A percentile compares a stretch with the other conserved stretches of the same genome.
Evolutionary conservation across 2,329 filamentous ascomycete genomes (phyloP).

Genomic region (Xylariaceae sp.): DNA sequence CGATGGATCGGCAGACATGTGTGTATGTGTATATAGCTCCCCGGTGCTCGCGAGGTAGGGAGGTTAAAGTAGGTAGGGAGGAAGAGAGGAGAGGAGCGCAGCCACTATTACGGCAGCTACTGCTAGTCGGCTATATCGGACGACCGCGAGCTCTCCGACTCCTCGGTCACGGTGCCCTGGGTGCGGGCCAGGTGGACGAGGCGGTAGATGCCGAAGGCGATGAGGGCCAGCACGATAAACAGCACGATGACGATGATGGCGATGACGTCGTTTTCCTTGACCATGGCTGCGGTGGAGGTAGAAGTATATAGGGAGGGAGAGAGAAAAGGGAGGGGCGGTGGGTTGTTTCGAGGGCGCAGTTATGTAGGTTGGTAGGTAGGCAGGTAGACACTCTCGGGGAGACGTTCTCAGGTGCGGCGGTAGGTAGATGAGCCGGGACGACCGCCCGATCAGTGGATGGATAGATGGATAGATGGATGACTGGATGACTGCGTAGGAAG

Average conservation of each 20-base stretch:
- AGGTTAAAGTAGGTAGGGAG: neutral
- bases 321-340: conserved; percentile 1
- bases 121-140: conserved; percentile 6
- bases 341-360: no score
- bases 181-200: conserved; percentile 56
- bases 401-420: no score
- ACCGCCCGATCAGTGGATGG: neutral
- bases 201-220: conserved; percentile 66
- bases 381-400: no score
- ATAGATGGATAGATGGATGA: conserved; percentile 3
- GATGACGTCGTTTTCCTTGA: conserved; percentile 68
- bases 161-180: conserved; percentile 33
- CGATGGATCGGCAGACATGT: no score
- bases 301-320: neutral
- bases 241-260: conserved; percentile 70
- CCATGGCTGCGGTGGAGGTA: conserved; percentile 47
- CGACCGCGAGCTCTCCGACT: conserved; percentile 28
- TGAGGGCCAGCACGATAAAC: conserved; percentile 62
- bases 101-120: neutral
- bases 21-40: no score
- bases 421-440: no score
- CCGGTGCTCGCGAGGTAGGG: no score
- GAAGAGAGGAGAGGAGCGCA: no score
- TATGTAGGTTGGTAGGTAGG: neutral
- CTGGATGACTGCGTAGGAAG: neutral